Evolutionary conservation across 2,329 filamentous ascomycete species (phyloP).

Genomic region (Colletotrichum tabaci): DNA sequence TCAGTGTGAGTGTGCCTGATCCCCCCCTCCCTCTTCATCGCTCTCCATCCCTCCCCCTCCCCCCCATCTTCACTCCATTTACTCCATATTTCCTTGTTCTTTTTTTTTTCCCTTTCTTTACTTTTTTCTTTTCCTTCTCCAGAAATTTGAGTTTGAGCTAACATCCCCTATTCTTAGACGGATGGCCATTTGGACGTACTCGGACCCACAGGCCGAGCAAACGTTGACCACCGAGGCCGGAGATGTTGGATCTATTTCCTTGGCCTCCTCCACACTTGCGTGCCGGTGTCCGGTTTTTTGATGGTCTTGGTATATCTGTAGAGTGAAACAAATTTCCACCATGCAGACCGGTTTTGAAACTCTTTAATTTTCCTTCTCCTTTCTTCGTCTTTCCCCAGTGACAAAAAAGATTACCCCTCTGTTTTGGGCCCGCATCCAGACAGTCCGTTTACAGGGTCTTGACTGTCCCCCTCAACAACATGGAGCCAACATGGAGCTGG

Average conservation of each 20-base stretch:
- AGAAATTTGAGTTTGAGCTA: conserved; percentile 9
- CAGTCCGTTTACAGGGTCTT: no score
- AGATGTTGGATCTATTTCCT: not conserved
- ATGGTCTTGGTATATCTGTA: not conserved
- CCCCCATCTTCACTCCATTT: not conserved
- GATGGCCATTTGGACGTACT: conserved; percentile 41
- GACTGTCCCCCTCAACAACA: no score
- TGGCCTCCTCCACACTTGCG: conserved; percentile 4
- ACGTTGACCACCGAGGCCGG: conserved; percentile 12
- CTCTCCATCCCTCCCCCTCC: not conserved
- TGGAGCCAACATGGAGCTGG: not conserved
- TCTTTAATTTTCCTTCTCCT: no score
- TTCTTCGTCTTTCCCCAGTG: no score
- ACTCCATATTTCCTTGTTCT: no score
- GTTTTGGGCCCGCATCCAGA: no score
- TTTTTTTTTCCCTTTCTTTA: no score
- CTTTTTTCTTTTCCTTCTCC: not conserved
- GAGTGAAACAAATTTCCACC: not conserved
- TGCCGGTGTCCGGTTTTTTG: not conserved
- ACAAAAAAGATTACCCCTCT: no score
- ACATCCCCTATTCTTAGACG: conserved; percentile 22
- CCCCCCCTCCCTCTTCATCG: not conserved
- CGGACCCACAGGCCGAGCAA: conserved; percentile 41
- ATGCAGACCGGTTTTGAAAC: not conserved
- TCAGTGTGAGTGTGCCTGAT: conserved; percentile 46